These are phyloP conservation scores for Chlamydomonas eustigma DNA, from an alignment of 139 green algal genomes.

Conservation along the genomic window DNA sequence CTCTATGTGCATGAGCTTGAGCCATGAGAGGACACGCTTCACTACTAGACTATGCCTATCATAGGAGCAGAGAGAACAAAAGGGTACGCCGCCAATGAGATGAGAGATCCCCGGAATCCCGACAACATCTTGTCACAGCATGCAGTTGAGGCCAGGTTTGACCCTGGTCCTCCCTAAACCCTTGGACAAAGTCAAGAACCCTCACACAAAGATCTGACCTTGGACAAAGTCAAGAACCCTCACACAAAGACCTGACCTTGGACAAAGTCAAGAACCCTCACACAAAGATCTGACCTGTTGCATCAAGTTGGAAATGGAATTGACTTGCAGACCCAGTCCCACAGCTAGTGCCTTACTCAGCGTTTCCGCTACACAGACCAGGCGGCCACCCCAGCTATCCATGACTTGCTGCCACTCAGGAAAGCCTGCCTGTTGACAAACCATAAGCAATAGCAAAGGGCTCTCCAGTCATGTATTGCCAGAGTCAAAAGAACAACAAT, in stretches of 20 bases:
- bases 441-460: not conserved
- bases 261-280: not conserved
- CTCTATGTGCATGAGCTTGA: too few relatives aligned
- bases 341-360: constrained; percentile 51
- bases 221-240: too few relatives aligned
- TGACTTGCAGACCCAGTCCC: constrained; percentile 63
- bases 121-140: too few relatives aligned
- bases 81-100: too few relatives aligned
- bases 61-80: too few relatives aligned
- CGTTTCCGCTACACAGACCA: constrained; percentile 47
- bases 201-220: too few relatives aligned
- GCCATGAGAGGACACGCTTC: too few relatives aligned
- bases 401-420: constrained; percentile 74
- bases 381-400: constrained; percentile 75
- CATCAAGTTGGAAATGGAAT: constrained; percentile 53
- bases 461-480: not conserved
- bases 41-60: too few relatives aligned
- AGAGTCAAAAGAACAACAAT: not conserved
- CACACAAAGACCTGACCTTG: not conserved
- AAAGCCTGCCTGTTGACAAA: constrained; percentile 48
- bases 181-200: too few relatives aligned
- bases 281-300: not conserved
- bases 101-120: too few relatives aligned
- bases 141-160: too few relatives aligned
- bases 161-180: too few relatives aligned